These are phyloP conservation scores for Theileria parva DNA, from an alignment of 169 alveolate genomes.

Conservation along the genomic window DNA sequence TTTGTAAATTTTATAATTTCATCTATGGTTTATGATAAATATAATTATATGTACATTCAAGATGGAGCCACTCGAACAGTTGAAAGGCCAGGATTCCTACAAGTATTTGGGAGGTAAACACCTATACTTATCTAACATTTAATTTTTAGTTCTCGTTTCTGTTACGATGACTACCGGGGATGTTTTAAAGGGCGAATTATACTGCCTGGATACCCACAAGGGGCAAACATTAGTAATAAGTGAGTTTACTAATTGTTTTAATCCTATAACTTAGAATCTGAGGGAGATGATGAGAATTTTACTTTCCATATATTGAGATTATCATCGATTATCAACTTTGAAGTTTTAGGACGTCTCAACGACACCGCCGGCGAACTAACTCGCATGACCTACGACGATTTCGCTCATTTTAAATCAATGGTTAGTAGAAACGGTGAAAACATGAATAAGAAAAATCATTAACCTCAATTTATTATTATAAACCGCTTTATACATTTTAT, in stretches of 20 bases:
- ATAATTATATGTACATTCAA: neutral
- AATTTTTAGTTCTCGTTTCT: slow-evolving; percentile 32
- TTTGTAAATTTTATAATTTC: neutral
- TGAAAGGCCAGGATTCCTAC: slow-evolving; percentile 51
- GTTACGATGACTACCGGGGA: slow-evolving; percentile 43
- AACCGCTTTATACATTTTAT: neutral
- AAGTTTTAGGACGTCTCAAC: slow-evolving; percentile 43
- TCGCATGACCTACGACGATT: slow-evolving; percentile 43
- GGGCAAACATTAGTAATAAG: slow-evolving; percentile 43
- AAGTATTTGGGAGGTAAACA: slow-evolving; percentile 55
- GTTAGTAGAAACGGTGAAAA: slow-evolving; percentile 9
- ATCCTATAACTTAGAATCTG: slow-evolving; percentile 8
- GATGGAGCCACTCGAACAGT: slow-evolving; percentile 51
- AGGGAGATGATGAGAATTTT: neutral
- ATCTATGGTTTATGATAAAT: neutral
- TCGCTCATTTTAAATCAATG: slow-evolving; percentile 18
- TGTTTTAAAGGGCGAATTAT: slow-evolving; percentile 45
- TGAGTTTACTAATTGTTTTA: neutral
- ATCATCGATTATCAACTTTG: slow-evolving; percentile 20
- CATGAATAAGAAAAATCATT: slow-evolving; percentile 4
- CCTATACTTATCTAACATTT: neutral
- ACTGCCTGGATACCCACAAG: slow-evolving; percentile 49
- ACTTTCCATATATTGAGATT: slow-evolving; percentile 24
- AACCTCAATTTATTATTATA: neutral
- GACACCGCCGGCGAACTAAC: slow-evolving; percentile 49